A percentile compares a stretch with the other conserved stretches of the same genome.
Evolutionary conservation across 2,329 filamentous ascomycete genomes (phyloP).

Genomic region (Scedosporium minutisporum): DNA sequence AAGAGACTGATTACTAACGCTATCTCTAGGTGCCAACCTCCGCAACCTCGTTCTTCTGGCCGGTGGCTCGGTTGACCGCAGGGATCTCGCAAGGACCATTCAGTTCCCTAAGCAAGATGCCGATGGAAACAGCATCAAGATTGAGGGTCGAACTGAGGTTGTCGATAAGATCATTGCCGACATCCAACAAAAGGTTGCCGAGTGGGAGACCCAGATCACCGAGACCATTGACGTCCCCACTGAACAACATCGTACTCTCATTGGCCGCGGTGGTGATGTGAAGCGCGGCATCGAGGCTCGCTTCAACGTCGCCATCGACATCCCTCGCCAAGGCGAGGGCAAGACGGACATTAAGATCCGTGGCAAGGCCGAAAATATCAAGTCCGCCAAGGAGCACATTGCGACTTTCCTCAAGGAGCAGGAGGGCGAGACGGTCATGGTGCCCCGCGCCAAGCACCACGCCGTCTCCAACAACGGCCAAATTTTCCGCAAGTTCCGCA

Average conservation of each 20-base stretch:
- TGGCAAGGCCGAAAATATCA: slow-evolving; percentile 68
- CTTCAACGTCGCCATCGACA: slow-evolving; percentile 79
- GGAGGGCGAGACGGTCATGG: slow-evolving; percentile 75
- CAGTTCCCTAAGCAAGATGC: slow-evolving; percentile 88
- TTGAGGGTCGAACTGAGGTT: slow-evolving; percentile 75
- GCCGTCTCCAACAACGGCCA: slow-evolving; percentile 77
- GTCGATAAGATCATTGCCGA: slow-evolving; percentile 82
- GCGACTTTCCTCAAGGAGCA: slow-evolving; percentile 69
- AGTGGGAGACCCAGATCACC: slow-evolving; percentile 74
- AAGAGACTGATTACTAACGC: slow-evolving; percentile 7
- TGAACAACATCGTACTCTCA: slow-evolving; percentile 83
- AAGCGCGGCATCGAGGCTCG: slow-evolving; percentile 77
- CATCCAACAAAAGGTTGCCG: slow-evolving; percentile 71
- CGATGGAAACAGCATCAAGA: slow-evolving; percentile 71
- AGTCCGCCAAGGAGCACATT: slow-evolving; percentile 82
- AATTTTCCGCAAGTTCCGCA: slow-evolving; percentile 84
- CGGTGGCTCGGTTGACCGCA: slow-evolving; percentile 79
- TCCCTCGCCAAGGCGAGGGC: slow-evolving; percentile 79
- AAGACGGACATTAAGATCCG: slow-evolving; percentile 79
- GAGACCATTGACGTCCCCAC: slow-evolving; percentile 73
- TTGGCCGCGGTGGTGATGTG: slow-evolving; percentile 82
- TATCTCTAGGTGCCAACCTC: slow-evolving; percentile 64
- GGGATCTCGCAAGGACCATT: slow-evolving; percentile 77
- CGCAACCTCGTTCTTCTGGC: slow-evolving; percentile 78
- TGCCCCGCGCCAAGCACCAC: slow-evolving; percentile 79